Percentiles rank a stretch among this genome's conserved stretches.
Evolutionary conservation across 176 grass and related monocot species (phyloP).

Genomic region (Carex scoparia): DNA sequence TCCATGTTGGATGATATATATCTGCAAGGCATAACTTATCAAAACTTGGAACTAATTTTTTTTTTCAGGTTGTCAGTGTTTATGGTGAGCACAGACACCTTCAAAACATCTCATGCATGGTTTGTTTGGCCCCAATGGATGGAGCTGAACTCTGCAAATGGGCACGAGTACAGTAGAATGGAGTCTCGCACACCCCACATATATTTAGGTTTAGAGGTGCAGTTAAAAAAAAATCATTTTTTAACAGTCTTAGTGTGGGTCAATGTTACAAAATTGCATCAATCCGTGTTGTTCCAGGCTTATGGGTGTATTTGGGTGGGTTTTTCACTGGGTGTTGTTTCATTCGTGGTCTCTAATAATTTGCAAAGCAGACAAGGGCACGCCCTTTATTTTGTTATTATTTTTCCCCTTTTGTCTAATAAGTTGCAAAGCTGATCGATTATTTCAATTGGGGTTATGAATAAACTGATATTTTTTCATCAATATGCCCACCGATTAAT

Average conservation of each 20-base stretch:
- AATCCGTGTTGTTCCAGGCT: neutral
- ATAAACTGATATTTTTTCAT: too few species aligned
- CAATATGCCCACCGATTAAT: too few species aligned
- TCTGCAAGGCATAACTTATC: neutral
- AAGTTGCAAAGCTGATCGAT: too few species aligned
- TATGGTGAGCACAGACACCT: constrained; percentile 68
- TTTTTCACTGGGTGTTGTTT: neutral
- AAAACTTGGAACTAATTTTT: neutral
- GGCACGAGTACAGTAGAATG: constrained; percentile 15
- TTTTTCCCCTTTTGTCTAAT: neutral
- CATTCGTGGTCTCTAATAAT: constrained; percentile 13
- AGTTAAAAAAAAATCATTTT: neutral
- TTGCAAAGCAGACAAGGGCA: neutral
- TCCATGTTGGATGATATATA: neutral
- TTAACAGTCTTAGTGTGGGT: neutral
- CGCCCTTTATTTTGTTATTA: neutral
- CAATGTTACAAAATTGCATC: constrained; percentile 4
- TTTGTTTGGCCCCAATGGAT: constrained; percentile 45
- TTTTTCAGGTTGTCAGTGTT: constrained; percentile 54
- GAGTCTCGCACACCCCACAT: constrained; percentile 1
- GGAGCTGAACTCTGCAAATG: constrained; percentile 28
- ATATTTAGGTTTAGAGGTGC: constrained; percentile 5
- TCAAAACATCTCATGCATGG: constrained; percentile 32
- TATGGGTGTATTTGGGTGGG: neutral
- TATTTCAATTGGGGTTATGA: too few species aligned